Evolutionary conservation across 192 early-diverging fungal genomes (phyloP).

Genomic region (Entomortierella parvispora): DNA sequence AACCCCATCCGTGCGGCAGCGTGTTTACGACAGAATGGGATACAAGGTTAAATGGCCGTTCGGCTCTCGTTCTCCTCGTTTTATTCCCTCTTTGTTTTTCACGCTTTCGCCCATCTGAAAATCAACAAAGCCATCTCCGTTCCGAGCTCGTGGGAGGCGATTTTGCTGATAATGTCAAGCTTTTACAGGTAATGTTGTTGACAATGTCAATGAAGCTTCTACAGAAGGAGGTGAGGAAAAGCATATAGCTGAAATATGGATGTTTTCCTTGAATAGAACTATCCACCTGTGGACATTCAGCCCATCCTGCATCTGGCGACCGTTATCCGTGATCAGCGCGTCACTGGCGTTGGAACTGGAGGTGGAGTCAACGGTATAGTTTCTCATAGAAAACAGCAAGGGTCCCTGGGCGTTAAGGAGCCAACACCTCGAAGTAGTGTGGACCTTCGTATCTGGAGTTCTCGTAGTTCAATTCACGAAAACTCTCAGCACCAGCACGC

Average conservation of each 20-base stretch:
- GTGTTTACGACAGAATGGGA: slow-evolving; percentile 1
- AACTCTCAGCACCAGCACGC: not conserved
- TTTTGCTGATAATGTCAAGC: slow-evolving; percentile 69
- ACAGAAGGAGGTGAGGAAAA: not conserved
- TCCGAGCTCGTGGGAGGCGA: slow-evolving; percentile 62
- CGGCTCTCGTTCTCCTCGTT: not conserved
- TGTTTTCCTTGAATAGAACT: slow-evolving; percentile 56
- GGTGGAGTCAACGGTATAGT: not conserved
- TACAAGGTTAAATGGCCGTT: no score
- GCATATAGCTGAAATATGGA: not conserved
- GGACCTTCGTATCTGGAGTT: slow-evolving; percentile 34
- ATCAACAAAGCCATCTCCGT: slow-evolving; percentile 56
- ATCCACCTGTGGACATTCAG: slow-evolving; percentile 64
- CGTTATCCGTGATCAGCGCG: slow-evolving; percentile 46
- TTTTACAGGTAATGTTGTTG: slow-evolving; percentile 63
- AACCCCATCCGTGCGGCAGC: no score
- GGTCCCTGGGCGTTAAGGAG: not conserved
- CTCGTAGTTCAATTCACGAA: slow-evolving; percentile 7
- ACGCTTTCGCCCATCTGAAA: no score
- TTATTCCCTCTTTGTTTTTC: slow-evolving; percentile 5
- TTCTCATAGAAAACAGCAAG: not conserved
- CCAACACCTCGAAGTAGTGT: slow-evolving; percentile 12
- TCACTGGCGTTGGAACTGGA: not conserved
- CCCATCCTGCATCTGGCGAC: slow-evolving; percentile 51
- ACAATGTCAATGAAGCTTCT: not conserved